A percentile compares a stretch with the other conserved stretches of the same genome.
phyloP scores from a whole-genome alignment of 1,284 basidiomycete genomes.

The Tremellales sp. region DNA sequence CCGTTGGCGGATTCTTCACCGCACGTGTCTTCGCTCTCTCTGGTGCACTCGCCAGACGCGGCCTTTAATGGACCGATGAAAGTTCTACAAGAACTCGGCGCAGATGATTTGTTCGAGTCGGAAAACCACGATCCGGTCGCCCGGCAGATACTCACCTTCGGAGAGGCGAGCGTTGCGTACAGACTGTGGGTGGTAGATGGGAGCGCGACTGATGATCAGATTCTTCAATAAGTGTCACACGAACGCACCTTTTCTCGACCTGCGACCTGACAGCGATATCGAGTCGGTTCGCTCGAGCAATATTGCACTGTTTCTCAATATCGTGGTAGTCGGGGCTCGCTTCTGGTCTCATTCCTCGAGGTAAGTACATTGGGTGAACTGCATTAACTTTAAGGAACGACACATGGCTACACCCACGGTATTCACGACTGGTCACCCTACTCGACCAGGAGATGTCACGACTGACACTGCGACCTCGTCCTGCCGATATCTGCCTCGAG shows the following conservation, averaged over 20 bases:
- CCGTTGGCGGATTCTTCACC: background rate
- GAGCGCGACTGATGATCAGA: conserved; percentile 1
- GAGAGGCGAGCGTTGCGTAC: conserved; percentile 12
- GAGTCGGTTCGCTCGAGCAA: conserved; percentile 9
- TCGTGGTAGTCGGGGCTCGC: conserved; percentile 14
- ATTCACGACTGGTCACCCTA: conserved; percentile 9
- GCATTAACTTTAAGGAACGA: conserved; percentile 3
- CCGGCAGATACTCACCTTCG: conserved; percentile 12
- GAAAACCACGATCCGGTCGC: conserved; percentile 16
- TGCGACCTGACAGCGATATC: conserved; percentile 5
- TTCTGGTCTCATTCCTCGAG: conserved; percentile 14
- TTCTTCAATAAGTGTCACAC: conserved; percentile 19
- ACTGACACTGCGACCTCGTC: conserved; percentile 13
- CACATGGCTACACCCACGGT: conserved; percentile 20
- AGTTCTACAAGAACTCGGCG: conserved; percentile 8
- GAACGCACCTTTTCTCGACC: conserved; percentile 21
- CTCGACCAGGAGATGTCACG: conserved; percentile 19
- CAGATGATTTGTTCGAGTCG: conserved; percentile 9
- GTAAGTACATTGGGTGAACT: conserved; percentile 7
- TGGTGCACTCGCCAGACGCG: conserved; percentile 1
- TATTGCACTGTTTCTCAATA: conserved; percentile 14
- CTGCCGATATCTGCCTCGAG: conserved; percentile 12
- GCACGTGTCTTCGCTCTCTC: background rate
- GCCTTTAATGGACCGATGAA: conserved; percentile 13
- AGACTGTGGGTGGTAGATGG: conserved; percentile 6